phyloP scores from a whole-genome alignment of 2,329 filamentous ascomycete genomes.

The Aspergillus transmontanensis region DNA sequence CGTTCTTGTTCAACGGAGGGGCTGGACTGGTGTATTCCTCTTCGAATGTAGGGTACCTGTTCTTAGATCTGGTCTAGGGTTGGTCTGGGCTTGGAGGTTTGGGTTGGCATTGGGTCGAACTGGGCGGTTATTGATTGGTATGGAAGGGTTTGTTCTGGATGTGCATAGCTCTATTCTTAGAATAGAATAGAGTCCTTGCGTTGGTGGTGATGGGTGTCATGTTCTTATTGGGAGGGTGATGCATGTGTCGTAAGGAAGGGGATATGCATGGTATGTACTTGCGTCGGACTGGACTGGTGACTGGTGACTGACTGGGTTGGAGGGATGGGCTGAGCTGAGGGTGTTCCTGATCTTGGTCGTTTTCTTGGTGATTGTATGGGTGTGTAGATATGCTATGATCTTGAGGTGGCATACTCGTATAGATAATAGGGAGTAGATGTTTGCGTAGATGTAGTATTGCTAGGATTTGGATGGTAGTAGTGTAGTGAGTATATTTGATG shows the following conservation, averaged over 20 bases:
- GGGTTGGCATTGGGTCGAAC: no score
- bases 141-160: no score
- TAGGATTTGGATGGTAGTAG: background rate
- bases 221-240: background rate
- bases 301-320: no score
- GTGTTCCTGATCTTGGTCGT: background rate
- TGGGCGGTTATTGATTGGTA: no score
- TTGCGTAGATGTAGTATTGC: background rate
- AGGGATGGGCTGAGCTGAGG: no score
- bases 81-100: no score
- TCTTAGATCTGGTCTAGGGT: no score
- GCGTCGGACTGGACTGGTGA: background rate
- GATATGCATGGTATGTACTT: background rate
- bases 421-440: rapidly evolving
- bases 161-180: background rate
- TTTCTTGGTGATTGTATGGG: background rate
- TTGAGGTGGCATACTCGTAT: background rate
- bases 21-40: no score
- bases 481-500: no score
- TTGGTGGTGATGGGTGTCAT: background rate
- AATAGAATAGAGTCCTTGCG: background rate
- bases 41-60: no score
- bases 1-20: background rate
- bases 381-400: background rate
- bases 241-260: background rate